A percentile compares a stretch with the other conserved stretches of the same genome.
Evolutionary conservation across 257 asterid genomes (phyloP).

Genomic region (Rhazya stricta): DNA sequence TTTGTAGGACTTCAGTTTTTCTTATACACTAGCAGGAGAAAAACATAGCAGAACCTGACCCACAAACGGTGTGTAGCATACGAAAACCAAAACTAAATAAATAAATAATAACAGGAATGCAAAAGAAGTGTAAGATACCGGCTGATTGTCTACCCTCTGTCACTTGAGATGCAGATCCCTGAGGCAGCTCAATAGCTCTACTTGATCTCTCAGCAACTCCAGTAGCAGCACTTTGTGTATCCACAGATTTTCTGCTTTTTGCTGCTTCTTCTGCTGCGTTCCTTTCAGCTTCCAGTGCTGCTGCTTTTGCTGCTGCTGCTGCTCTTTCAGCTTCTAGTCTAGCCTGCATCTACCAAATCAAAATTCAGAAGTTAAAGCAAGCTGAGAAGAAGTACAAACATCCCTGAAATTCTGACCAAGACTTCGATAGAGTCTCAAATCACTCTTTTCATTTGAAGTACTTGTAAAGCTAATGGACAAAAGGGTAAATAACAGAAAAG

Average conservation of each 20-base stretch:
- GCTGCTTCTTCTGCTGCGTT: conserved; percentile 62
- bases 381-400: background rate
- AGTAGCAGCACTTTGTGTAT: conserved; percentile 21
- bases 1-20: background rate
- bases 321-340: conserved; percentile 59
- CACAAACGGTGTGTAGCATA: background rate
- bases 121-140: conserved; percentile 32
- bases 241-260: conserved; percentile 37
- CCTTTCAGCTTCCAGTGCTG: conserved; percentile 56
- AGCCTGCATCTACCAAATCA: conserved; percentile 47
- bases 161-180: conserved; percentile 24
- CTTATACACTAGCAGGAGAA: background rate
- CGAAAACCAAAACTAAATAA: background rate
- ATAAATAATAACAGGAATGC: background rate
- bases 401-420: background rate
- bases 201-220: conserved; percentile 25
- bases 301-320: conserved; percentile 53
- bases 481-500: background rate
- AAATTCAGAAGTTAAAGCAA: conserved; percentile 11
- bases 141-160: conserved; percentile 33
- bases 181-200: conserved; percentile 23
- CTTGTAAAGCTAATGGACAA: background rate
- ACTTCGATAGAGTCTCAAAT: background rate
- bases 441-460: background rate
- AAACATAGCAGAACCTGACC: background rate